phyloP scores from a whole-genome alignment of 805 yeast genomes.

The Pichia heedii region DNA sequence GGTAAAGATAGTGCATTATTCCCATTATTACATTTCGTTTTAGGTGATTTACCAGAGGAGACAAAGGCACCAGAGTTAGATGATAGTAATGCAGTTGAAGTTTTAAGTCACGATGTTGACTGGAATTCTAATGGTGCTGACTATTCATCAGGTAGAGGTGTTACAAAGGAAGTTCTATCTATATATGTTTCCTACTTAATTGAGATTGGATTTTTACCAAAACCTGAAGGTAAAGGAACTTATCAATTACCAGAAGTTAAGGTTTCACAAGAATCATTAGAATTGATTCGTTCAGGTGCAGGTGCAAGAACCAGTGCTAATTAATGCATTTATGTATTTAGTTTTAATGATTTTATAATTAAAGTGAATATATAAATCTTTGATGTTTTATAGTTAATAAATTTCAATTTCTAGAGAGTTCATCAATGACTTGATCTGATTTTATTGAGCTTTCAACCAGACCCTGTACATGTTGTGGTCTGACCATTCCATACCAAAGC shows the following conservation, averaged over 20 bases:
- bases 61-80: conserved; percentile 95
- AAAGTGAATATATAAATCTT: not conserved
- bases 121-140: conserved; percentile 49
- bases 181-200: conserved; percentile 72
- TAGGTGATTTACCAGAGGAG: conserved; percentile 83
- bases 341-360: not conserved
- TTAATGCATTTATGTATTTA: conserved; percentile 2
- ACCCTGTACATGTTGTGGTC: conserved; percentile 58
- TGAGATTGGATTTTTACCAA: conserved; percentile 69
- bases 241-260: conserved; percentile 45
- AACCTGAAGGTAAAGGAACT: conserved; percentile 40
- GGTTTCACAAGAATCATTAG: conserved; percentile 48
- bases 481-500: conserved; percentile 73
- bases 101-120: conserved; percentile 50
- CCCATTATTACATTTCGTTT: conserved; percentile 89
- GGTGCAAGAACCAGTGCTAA: conserved; percentile 66
- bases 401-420: conserved; percentile 36
- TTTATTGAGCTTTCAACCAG: conserved; percentile 47
- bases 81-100: conserved; percentile 69
- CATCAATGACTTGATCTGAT: conserved; percentile 41
- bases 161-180: conserved; percentile 58
- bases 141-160: conserved; percentile 63
- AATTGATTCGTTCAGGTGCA: conserved; percentile 53
- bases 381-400: not conserved
- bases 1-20: conserved; percentile 78